Evolutionary conservation across 257 asterid genomes (phyloP).

Genomic region (Nicotiana tomentosiformis): DNA sequence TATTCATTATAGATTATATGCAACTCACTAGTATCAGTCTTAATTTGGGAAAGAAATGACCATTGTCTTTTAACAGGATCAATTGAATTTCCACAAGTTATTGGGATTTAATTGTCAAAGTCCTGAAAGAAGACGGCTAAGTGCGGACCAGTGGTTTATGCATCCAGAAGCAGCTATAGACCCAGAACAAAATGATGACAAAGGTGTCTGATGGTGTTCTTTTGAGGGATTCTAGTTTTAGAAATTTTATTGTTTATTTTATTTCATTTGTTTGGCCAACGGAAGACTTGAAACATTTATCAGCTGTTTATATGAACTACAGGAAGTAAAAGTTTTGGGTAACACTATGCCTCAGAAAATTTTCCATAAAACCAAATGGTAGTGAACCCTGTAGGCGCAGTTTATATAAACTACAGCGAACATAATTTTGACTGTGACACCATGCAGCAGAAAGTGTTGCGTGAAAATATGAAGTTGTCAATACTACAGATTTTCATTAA

Average conservation of each 20-base stretch:
- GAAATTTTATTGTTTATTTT: constrained; percentile 1
- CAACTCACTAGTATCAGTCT: not conserved
- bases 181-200: constrained; percentile 26
- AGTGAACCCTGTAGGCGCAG: not conserved
- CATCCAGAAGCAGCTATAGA: constrained; percentile 19
- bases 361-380: not conserved
- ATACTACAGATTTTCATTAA: not conserved
- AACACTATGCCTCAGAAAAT: not conserved
- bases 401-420: not conserved
- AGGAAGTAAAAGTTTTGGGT: not conserved
- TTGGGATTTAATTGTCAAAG: constrained; percentile 64
- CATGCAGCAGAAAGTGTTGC: not conserved
- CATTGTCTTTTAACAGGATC: constrained; percentile 49
- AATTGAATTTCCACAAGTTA: constrained; percentile 82
- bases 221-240: not conserved
- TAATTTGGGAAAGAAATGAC: constrained; percentile 14
- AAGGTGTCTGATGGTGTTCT: constrained; percentile 36
- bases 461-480: not conserved
- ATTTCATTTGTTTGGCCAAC: not conserved
- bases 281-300: constrained; percentile 2
- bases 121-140: constrained; percentile 41
- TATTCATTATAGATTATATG: constrained; percentile 9
- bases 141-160: constrained; percentile 35
- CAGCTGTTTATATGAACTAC: constrained; percentile 6
- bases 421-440: not conserved